These are phyloP conservation scores for Bolboschoenus planiculmis DNA, from an alignment of 176 grass and related monocot species.

Conservation along the genomic window DNA sequence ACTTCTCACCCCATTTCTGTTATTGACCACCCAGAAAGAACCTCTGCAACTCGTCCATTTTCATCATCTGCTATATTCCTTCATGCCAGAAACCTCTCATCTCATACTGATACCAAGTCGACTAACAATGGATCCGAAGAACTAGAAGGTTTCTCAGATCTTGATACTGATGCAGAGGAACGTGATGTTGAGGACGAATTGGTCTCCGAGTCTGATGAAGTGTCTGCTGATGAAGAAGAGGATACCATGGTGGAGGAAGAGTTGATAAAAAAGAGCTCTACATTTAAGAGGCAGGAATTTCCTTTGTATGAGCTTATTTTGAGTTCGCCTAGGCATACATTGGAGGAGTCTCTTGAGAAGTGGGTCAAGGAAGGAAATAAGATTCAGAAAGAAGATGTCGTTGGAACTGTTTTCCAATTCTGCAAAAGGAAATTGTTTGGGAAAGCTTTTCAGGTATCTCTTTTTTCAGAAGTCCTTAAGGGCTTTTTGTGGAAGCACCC, in stretches of 20 bases:
- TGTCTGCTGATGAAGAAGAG: slow-evolving; percentile 28
- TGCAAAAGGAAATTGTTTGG: slow-evolving; percentile 27
- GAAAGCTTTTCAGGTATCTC: slow-evolving; percentile 79
- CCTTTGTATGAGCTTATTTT: slow-evolving; percentile 40
- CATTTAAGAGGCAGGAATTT: neutral
- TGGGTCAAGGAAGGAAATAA: slow-evolving; percentile 54
- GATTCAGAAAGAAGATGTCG: slow-evolving; percentile 36
- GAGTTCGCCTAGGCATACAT: slow-evolving; percentile 15
- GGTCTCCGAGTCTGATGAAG: slow-evolving; percentile 38
- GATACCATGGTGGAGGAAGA: slow-evolving; percentile 30
- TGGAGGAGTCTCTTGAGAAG: slow-evolving; percentile 37
- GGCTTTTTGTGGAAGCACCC: neutral
- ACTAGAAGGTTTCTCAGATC: slow-evolving; percentile 80
- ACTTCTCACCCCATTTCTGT: slow-evolving; percentile 17
- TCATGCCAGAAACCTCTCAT: slow-evolving; percentile 52
- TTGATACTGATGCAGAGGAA: slow-evolving; percentile 48
- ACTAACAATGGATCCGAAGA: slow-evolving; percentile 45
- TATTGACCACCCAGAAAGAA: slow-evolving; percentile 26
- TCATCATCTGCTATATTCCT: slow-evolving; percentile 21
- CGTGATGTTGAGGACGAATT: slow-evolving; percentile 25
- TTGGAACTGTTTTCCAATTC: slow-evolving; percentile 31
- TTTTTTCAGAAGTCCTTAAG: neutral
- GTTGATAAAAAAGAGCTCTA: slow-evolving; percentile 21
- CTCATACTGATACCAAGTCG: slow-evolving; percentile 44
- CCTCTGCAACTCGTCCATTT: neutral